phyloP scores from a whole-genome alignment of 2,329 filamentous ascomycete genomes.

The Clonostachys solani region DNA sequence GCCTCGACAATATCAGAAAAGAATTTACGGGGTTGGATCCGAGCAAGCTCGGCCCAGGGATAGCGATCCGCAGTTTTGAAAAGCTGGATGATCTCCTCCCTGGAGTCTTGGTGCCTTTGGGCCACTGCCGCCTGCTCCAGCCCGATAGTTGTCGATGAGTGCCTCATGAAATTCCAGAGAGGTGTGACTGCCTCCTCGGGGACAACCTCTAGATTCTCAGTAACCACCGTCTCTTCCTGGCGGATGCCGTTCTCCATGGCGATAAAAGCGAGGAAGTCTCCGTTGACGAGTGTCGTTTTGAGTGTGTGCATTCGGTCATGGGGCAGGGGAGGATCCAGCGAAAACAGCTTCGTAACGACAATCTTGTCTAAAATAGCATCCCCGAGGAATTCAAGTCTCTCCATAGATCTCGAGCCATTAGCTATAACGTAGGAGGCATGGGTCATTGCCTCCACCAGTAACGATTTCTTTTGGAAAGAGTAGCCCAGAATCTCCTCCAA shows the following conservation, averaged over 20 bases:
- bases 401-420: constrained; percentile 36
- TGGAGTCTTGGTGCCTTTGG: constrained; percentile 40
- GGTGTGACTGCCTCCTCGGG: constrained; percentile 23
- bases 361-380: constrained; percentile 81
- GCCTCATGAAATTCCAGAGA: constrained; percentile 69
- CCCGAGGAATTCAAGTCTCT: constrained; percentile 84
- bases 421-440: constrained; percentile 60
- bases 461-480: constrained; percentile 59
- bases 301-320: constrained; percentile 68
- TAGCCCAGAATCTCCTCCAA: constrained; percentile 69
- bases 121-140: constrained; percentile 36
- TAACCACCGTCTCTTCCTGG: constrained; percentile 11
- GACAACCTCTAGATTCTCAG: constrained; percentile 8
- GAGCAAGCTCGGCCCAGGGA: constrained; percentile 72
- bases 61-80: constrained; percentile 51
- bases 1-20: constrained; percentile 82
- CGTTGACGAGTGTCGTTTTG: constrained; percentile 74
- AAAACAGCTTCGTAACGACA: constrained; percentile 60
- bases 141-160: constrained; percentile 43
- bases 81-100: constrained; percentile 40
- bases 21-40: constrained; percentile 67
- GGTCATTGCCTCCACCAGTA: constrained; percentile 77
- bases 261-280: constrained; percentile 73
- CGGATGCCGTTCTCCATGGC: constrained; percentile 45
- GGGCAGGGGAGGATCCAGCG: constrained; percentile 29